These are phyloP conservation scores for Austroboletus olivaceoglutinosus DNA, from an alignment of 1,284 basidiomycete genomes.

Conservation along the genomic window DNA sequence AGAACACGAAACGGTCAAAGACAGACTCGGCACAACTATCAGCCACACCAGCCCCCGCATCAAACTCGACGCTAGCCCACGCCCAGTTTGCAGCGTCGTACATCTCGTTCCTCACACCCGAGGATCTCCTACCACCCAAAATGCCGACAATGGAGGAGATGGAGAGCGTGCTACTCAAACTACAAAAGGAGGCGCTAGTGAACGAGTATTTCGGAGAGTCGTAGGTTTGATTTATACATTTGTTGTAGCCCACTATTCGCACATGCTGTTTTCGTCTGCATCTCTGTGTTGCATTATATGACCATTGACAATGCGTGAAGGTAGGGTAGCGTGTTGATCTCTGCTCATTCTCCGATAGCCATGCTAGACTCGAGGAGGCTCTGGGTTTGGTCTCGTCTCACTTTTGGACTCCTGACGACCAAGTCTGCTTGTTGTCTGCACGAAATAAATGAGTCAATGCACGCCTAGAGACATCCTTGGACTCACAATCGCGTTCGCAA, in stretches of 20 bases:
- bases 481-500: slow-evolving; percentile 73
- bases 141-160: slow-evolving; percentile 77
- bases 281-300: background rate
- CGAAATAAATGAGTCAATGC: slow-evolving; percentile 8
- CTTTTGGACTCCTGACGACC: slow-evolving; percentile 48
- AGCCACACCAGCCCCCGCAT: slow-evolving; percentile 16
- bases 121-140: slow-evolving; percentile 72
- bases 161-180: slow-evolving; percentile 72
- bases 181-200: slow-evolving; percentile 81
- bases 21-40: slow-evolving; percentile 7
- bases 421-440: slow-evolving; percentile 68
- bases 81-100: slow-evolving; percentile 71
- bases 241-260: background rate
- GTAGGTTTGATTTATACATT: background rate
- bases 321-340: background rate
- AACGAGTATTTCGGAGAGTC: slow-evolving; percentile 69
- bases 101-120: slow-evolving; percentile 73
- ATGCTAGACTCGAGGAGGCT: slow-evolving; percentile 19
- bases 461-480: background rate
- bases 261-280: background rate
- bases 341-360: slow-evolving; percentile 12
- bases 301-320: background rate
- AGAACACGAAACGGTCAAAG: slow-evolving; percentile 24
- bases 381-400: slow-evolving; percentile 24
- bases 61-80: slow-evolving; percentile 39